Evolutionary conservation across 1,284 basidiomycete species (phyloP).

Genomic region (Volvariella surrecta): DNA sequence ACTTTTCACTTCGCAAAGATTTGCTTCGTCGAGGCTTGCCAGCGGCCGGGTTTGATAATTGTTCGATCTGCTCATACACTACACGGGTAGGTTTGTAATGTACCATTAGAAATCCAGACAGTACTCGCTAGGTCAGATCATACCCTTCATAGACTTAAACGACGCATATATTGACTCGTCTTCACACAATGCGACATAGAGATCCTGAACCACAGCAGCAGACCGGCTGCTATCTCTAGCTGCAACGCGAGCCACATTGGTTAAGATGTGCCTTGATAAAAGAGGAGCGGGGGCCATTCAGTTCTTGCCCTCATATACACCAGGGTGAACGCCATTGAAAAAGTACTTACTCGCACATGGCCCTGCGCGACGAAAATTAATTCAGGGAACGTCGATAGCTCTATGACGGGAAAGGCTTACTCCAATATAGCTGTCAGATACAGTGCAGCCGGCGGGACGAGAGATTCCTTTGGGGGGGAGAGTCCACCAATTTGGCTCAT

Average conservation of each 20-base stretch:
- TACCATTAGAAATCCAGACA: not conserved
- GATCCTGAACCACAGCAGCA: slow-evolving; percentile 66
- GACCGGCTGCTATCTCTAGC: slow-evolving; percentile 78
- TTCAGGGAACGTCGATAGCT: slow-evolving; percentile 7
- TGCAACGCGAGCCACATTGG: slow-evolving; percentile 76
- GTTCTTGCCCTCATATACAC: slow-evolving; percentile 7
- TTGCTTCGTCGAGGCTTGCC: slow-evolving; percentile 60
- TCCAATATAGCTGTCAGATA: slow-evolving; percentile 91
- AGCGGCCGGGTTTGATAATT: slow-evolving; percentile 47
- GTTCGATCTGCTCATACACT: slow-evolving; percentile 76
- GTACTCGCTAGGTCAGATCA: slow-evolving; percentile 12
- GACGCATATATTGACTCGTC: slow-evolving; percentile 77
- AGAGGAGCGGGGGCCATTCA: slow-evolving; percentile 7
- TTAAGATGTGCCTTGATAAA: slow-evolving; percentile 62
- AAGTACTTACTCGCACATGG: slow-evolving; percentile 72
- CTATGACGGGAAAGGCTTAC: slow-evolving; percentile 42
- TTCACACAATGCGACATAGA: slow-evolving; percentile 83
- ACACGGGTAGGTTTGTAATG: slow-evolving; percentile 11
- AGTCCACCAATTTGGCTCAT: slow-evolving; percentile 37
- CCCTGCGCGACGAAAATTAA: slow-evolving; percentile 33
- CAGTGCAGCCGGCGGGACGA: slow-evolving; percentile 77
- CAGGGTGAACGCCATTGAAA: slow-evolving; percentile 8
- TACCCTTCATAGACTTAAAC: slow-evolving; percentile 84
- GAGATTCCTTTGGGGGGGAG: slow-evolving; percentile 38
- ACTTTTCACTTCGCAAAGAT: slow-evolving; percentile 44